Evolutionary conservation across 257 asterid species (phyloP).

Genomic region (Vinca minor): DNA sequence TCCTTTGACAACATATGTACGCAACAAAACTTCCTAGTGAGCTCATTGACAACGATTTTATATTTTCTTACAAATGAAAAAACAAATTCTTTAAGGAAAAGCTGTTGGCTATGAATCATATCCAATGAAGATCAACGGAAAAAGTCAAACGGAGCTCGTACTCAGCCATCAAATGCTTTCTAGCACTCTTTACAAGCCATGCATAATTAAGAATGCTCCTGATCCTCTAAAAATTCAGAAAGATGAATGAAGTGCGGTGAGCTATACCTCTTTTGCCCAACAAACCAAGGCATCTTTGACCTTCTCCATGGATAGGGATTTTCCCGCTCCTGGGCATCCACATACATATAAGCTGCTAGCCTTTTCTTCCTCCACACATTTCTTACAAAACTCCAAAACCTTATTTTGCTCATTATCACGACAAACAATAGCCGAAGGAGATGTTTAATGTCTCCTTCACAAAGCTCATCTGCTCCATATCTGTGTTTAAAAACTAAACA

Average conservation of each 20-base stretch:
- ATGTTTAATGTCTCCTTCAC: constrained; percentile 77
- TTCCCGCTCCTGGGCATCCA: constrained; percentile 99
- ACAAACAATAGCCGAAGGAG: constrained; percentile 50
- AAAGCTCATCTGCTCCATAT: constrained; percentile 52
- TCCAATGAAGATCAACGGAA: not conserved
- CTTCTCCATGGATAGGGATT: constrained; percentile 70
- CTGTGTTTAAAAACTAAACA: constrained; percentile 26
- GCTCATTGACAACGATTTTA: not conserved
- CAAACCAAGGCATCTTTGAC: constrained; percentile 41
- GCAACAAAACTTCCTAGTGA: not conserved
- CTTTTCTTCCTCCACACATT: constrained; percentile 50
- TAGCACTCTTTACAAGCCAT: not conserved
- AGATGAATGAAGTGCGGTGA: not conserved
- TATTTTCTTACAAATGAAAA: not conserved
- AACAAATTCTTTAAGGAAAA: not conserved
- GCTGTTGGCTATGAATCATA: not conserved
- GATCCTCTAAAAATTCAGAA: too few species aligned
- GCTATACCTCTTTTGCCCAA: constrained; percentile 77
- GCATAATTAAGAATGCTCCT: too few species aligned
- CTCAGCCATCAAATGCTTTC: constrained; percentile 5
- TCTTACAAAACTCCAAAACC: constrained; percentile 72
- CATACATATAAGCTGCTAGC: constrained; percentile 82
- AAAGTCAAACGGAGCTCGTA: not conserved
- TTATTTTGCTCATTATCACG: constrained; percentile 67
- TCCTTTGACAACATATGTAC: not conserved